Conservation (phyloP, 139 green algal genomes). For the Chlorella sp. region DNA sequence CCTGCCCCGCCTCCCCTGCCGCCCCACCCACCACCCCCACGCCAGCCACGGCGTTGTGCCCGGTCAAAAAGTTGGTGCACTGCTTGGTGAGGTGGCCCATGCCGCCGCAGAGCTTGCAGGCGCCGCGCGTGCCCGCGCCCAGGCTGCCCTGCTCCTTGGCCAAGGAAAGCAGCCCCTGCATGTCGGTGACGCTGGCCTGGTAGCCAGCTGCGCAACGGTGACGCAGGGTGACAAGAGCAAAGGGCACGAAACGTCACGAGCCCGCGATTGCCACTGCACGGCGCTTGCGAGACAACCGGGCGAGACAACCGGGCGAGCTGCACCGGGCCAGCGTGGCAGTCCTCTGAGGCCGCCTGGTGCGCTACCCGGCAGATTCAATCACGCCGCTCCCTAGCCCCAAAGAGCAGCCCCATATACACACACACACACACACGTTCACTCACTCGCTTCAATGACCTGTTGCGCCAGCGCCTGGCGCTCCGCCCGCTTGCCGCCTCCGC, state of each 20-base stretch:
- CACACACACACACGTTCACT: background rate
- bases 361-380: too few relatives aligned
- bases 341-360: too few relatives aligned
- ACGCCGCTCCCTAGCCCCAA: too few relatives aligned
- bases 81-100: slow-evolving; percentile 85
- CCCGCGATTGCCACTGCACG: too few relatives aligned
- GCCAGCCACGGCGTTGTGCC: slow-evolving; percentile 16
- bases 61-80: slow-evolving; percentile 67
- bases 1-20: slow-evolving; percentile 7
- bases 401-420: too few relatives aligned
- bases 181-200: slow-evolving; percentile 55
- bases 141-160: slow-evolving; percentile 56
- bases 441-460: slow-evolving; percentile 34
- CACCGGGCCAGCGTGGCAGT: too few relatives aligned
- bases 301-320: too few relatives aligned
- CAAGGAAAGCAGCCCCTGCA: slow-evolving; percentile 60
- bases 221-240: too few relatives aligned
- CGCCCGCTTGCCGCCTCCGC: slow-evolving; percentile 29
- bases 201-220: slow-evolving; percentile 47
- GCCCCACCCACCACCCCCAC: background rate
- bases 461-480: slow-evolving; percentile 54
- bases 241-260: background rate
- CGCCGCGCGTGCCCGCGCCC: slow-evolving; percentile 43
- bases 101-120: slow-evolving; percentile 75
- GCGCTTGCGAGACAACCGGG: too few relatives aligned